These are phyloP conservation scores for Staphylotrichum tortipilum DNA, from an alignment of 495 filamentous ascomycete genomes.

Conservation along the genomic window DNA sequence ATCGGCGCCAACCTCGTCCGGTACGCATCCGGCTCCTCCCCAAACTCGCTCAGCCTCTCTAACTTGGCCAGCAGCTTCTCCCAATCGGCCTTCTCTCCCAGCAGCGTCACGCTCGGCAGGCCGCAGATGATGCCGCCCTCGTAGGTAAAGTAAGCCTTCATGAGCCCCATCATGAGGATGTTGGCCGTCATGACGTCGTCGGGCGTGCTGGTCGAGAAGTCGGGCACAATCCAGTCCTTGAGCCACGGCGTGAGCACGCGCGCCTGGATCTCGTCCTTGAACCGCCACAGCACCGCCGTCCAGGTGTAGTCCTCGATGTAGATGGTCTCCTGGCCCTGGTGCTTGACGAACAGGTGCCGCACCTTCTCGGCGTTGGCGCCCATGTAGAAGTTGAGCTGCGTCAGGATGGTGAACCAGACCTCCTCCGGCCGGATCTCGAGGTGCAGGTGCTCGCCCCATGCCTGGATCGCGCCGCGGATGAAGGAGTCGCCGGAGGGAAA, in stretches of 20 bases:
- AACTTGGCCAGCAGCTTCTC: constrained; percentile 21
- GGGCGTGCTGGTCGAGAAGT: constrained; percentile 30
- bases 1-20: constrained; percentile 24
- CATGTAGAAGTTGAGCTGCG: constrained; percentile 48
- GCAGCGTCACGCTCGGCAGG: constrained; percentile 32
- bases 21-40: constrained; percentile 27
- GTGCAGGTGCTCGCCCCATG: constrained; percentile 45
- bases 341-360: constrained; percentile 35
- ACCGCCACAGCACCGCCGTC: constrained; percentile 11
- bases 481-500: constrained; percentile 37
- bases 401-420: constrained; percentile 50
- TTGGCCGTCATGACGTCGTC: constrained; percentile 26
- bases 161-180: constrained; percentile 34
- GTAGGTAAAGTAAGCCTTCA: constrained; percentile 28
- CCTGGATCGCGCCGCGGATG: constrained; percentile 37
- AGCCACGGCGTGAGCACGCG: constrained; percentile 21
- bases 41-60: constrained; percentile 26
- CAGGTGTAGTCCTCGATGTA: constrained; percentile 17
- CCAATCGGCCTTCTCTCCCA: constrained; percentile 31
- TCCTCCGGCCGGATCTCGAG: constrained; percentile 49
- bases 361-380: constrained; percentile 39
- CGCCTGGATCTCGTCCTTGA: constrained; percentile 22
- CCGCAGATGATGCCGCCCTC: constrained; percentile 24
- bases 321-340: constrained; percentile 35
- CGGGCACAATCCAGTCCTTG: constrained; percentile 28